phyloP scores from a whole-genome alignment of 1,284 basidiomycete species.

The Coniferiporia weirii region DNA sequence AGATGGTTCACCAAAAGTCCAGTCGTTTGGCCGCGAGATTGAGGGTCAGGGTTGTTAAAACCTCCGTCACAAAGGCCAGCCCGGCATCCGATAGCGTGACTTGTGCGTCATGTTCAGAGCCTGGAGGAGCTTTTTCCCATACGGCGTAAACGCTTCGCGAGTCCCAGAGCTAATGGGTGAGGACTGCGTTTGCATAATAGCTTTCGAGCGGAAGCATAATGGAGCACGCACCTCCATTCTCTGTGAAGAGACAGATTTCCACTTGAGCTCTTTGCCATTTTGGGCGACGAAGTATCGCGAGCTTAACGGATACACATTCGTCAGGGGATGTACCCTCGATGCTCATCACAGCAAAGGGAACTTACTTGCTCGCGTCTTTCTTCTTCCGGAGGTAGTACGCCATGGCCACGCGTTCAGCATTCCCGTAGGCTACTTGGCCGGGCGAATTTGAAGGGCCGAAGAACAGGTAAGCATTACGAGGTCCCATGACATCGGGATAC shows the following conservation, averaged over 20 bases:
- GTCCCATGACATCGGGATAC: conserved; percentile 64
- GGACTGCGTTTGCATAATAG: neutral
- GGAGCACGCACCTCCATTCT: conserved; percentile 54
- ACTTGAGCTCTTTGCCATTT: conserved; percentile 62
- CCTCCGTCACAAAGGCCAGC: conserved; percentile 15
- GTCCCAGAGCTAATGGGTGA: conserved; percentile 16
- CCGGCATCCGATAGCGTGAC: conserved; percentile 12
- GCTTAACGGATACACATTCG: conserved; percentile 30
- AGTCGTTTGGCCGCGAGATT: conserved; percentile 16
- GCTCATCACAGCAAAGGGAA: neutral
- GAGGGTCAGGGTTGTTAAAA: conserved; percentile 19
- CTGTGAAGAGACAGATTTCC: conserved; percentile 47
- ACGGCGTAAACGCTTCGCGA: conserved; percentile 12
- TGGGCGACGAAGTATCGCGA: conserved; percentile 68
- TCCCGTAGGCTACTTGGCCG: conserved; percentile 66
- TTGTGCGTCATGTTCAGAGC: conserved; percentile 16
- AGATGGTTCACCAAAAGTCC: conserved; percentile 12
- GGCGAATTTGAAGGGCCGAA: conserved; percentile 56
- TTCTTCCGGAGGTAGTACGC: conserved; percentile 48
- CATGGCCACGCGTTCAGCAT: conserved; percentile 54
- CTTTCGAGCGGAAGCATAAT: conserved; percentile 12
- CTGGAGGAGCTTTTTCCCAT: conserved; percentile 16
- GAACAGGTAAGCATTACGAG: conserved; percentile 63
- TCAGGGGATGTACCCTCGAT: neutral
- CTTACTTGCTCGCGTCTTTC: conserved; percentile 56